A percentile compares a stretch with the other conserved stretches of the same genome.
Conservation (phyloP, 495 filamentous ascomycete species). For the Talaromyces borbonicus region DNA sequence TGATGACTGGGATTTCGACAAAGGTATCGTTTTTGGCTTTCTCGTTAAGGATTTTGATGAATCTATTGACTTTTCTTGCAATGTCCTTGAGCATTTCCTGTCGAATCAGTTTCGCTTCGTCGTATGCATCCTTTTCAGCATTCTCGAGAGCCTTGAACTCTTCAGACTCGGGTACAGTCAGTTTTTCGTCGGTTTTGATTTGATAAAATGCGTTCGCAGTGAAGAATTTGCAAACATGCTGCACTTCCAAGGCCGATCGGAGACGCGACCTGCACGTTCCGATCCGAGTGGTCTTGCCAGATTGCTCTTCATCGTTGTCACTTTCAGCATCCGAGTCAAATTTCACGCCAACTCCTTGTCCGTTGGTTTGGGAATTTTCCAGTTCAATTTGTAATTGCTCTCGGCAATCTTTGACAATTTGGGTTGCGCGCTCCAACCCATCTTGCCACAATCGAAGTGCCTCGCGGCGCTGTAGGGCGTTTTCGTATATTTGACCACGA, state of each 20-base stretch:
- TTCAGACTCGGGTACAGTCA: conserved; percentile 52
- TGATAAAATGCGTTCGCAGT: conserved; percentile 74
- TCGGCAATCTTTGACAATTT: conserved; percentile 55
- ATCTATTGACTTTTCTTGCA: conserved; percentile 40
- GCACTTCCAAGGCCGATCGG: conserved; percentile 61
- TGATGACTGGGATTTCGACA: conserved; percentile 52
- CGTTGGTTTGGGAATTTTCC: conserved; percentile 16
- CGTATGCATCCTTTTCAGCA: conserved; percentile 62
- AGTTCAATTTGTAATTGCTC: conserved; percentile 46
- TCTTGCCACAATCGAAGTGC: conserved; percentile 59
- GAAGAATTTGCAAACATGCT: conserved; percentile 79
- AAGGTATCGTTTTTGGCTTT: conserved; percentile 43
- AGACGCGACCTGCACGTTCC: conserved; percentile 56
- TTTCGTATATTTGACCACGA: conserved; percentile 67
- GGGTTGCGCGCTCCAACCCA: conserved; percentile 42
- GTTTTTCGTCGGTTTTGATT: conserved; percentile 58
- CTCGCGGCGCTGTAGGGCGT: conserved; percentile 42
- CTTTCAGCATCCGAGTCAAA: conserved; percentile 12
- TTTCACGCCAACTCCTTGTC: conserved; percentile 5
- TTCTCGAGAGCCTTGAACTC: conserved; percentile 56
- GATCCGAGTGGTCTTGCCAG: conserved; percentile 37
- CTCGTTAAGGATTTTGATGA: conserved; percentile 32
- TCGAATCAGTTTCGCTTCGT: conserved; percentile 63
- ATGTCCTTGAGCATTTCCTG: conserved; percentile 57
- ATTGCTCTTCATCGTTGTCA: conserved; percentile 35